Base-by-base conservation (phyloP, 495 filamentous ascomycete genomes). In the Pyronema omphalodes region DNA sequence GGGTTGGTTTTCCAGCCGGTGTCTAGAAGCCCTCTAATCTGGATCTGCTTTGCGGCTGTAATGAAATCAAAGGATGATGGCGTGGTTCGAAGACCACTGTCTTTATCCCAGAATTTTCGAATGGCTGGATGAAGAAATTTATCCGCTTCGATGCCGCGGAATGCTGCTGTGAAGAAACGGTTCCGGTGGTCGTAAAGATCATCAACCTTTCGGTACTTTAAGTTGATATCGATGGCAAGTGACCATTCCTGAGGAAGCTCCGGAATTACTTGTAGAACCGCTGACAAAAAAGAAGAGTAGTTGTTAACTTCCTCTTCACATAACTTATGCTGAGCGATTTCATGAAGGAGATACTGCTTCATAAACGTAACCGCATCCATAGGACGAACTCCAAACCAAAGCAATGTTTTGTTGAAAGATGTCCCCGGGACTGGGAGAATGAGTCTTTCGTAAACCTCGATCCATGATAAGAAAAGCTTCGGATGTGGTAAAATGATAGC, bases 151-250 rank as follows among this genome's bases (percentile, higher is more conserved):
- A 37, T 46, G 48, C 55, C 35, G 37, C 59, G 51, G 46, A 63
- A 62, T 14, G 56, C 55, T n/a, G 59, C 52, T 19, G 15, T n/a
- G 36, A 63, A 63, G 15, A 59, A 54, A 37, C 17, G 3, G 9
- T 54, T 37, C 29, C n/a, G 23, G 34, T 35, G 34, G 6, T 62
- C 56, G 36, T 63, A 63, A 7, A 63, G 33, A 5, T 60, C 53
- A 18, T 45, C 19, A 2, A 40, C 29, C 23, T 44, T 53, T n/a
- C 60, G 52, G 35, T 59, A 40, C 0, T 51, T 18, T 17, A 41
- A 35, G 11, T 59, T 34, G 41, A 49, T 56, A 11, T 63, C 33
- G 9, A 62, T 18, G 6, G 60, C 60, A 3, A 62, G 17, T 48
- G 52, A 14, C 7, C 55, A 44, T 23, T 48, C 18, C n/a, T 2